Percentiles rank a stretch among this genome's conserved stretches.
Conservation (phyloP, 306 rosid genomes). For the Lathyrus sativus region DNA sequence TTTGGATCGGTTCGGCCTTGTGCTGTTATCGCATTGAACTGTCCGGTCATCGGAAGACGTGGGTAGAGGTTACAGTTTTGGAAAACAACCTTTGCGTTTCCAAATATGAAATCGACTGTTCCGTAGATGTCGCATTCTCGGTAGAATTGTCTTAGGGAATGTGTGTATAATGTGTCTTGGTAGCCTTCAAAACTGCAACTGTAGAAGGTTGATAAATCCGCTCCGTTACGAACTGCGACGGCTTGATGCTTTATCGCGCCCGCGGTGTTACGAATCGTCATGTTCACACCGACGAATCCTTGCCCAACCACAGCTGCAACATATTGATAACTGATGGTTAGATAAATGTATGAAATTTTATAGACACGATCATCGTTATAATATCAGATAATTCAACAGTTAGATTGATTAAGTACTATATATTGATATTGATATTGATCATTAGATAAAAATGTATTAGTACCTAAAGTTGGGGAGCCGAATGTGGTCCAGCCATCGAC, state of each 20-base stretch:
- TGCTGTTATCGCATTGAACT: constrained; percentile 91
- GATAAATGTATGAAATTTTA: too few species aligned
- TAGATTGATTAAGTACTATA: too few species aligned
- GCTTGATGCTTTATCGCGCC: constrained; percentile 93
- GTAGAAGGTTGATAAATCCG: constrained; percentile 82
- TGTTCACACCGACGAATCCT: constrained; percentile 83
- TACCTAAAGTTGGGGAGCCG: constrained; percentile 89
- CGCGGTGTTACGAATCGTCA: constrained; percentile 81
- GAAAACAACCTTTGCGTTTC: constrained; percentile 83
- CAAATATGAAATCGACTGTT: constrained; percentile 93
- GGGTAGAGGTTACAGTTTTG: constrained; percentile 83
- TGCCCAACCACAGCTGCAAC: constrained; percentile 68
- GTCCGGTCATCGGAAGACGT: constrained; percentile 75
- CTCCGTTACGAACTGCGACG: constrained; percentile 76
- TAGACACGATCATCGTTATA: too few species aligned
- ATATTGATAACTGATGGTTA: too few species aligned
- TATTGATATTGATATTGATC: too few species aligned
- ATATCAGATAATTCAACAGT: too few species aligned
- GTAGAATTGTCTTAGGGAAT: constrained; percentile 84
- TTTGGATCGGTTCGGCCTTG: constrained; percentile 83
- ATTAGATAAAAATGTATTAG: background rate
- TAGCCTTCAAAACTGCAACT: constrained; percentile 89
- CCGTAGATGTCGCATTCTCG: constrained; percentile 85
- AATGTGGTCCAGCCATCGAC: constrained; percentile 86
- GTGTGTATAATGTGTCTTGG: constrained; percentile 85